phyloP scores from a whole-genome alignment of 345 rosid species.

The Durio zibethinus region DNA sequence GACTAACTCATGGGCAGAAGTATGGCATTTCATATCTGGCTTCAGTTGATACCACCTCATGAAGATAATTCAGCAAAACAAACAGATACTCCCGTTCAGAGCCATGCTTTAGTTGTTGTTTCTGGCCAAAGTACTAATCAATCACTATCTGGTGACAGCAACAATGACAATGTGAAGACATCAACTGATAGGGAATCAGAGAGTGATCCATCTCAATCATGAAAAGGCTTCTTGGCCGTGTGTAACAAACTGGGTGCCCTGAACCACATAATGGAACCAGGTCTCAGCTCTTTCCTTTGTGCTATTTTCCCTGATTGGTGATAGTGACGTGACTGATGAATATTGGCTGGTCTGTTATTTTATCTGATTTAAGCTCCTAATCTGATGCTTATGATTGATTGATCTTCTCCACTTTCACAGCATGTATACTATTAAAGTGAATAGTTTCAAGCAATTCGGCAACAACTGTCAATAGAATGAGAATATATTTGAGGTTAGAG shows the following conservation, averaged over 20 bases:
- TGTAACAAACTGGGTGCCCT: slow-evolving; percentile 10
- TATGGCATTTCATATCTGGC: slow-evolving; percentile 61
- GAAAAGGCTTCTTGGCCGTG: slow-evolving; percentile 1
- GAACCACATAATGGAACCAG: not conserved
- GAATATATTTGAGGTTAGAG: slow-evolving; percentile 8
- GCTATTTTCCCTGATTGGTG: not conserved
- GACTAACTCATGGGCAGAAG: slow-evolving; percentile 77
- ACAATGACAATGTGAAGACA: slow-evolving; percentile 17
- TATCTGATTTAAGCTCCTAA: not conserved
- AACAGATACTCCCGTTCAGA: slow-evolving; percentile 24
- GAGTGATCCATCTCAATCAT: slow-evolving; percentile 20
- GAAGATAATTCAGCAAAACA: slow-evolving; percentile 27
- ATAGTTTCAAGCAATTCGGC: slow-evolving; percentile 13
- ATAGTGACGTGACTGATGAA: not conserved
- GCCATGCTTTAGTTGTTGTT: slow-evolving; percentile 32
- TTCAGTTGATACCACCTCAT: slow-evolving; percentile 26
- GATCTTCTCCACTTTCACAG: not conserved
- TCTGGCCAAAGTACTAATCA: slow-evolving; percentile 25
- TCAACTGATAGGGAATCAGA: slow-evolving; percentile 10
- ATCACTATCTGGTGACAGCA: slow-evolving; percentile 16
- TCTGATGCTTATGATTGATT: not conserved
- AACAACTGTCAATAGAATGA: slow-evolving; percentile 21
- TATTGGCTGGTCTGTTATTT: not conserved
- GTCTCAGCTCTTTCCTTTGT: not conserved
- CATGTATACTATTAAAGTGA: not conserved